Evolutionary conservation across 495 filamentous ascomycete species (phyloP).

Genomic region (Podospora appendiculata): DNA sequence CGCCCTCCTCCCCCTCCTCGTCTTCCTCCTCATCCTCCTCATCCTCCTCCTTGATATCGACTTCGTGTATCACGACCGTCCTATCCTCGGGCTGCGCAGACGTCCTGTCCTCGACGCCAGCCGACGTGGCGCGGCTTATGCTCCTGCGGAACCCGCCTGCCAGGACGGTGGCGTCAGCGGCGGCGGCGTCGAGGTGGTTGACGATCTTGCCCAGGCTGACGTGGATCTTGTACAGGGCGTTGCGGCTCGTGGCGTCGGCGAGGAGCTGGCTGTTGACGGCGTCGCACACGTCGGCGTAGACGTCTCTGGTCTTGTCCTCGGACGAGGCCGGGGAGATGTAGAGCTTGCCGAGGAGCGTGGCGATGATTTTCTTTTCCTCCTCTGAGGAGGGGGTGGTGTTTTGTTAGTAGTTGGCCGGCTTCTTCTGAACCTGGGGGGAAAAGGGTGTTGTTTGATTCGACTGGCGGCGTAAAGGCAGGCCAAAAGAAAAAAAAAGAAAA

Average conservation of each 20-base stretch:
- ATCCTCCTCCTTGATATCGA: conserved; percentile 3
- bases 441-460: neutral
- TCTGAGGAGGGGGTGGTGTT: conserved; percentile 30
- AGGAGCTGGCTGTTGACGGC: conserved; percentile 66
- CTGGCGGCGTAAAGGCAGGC: too few relatives aligned
- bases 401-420: conserved; percentile 22
- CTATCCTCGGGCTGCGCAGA: conserved; percentile 9
- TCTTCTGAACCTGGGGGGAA: too few relatives aligned
- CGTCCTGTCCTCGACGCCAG: conserved; percentile 17
- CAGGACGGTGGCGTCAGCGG: conserved; percentile 8
- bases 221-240: conserved; percentile 73
- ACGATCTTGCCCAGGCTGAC: conserved; percentile 55
- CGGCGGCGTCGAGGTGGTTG: conserved; percentile 40
- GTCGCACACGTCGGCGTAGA: conserved; percentile 50
- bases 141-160: conserved; percentile 22
- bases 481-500: too few relatives aligned
- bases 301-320: conserved; percentile 36
- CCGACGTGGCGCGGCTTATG: conserved; percentile 25
- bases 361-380: conserved; percentile 79
- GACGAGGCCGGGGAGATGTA: conserved; percentile 58
- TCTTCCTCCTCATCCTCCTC: conserved; percentile 4
- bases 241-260: conserved; percentile 61
- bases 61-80: conserved; percentile 2
- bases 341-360: conserved; percentile 73
- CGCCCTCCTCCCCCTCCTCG: conserved; percentile 8